Base-by-base conservation (phyloP, 2,329 filamentous ascomycete genomes). In the Raffaelea albimanens region DNA sequence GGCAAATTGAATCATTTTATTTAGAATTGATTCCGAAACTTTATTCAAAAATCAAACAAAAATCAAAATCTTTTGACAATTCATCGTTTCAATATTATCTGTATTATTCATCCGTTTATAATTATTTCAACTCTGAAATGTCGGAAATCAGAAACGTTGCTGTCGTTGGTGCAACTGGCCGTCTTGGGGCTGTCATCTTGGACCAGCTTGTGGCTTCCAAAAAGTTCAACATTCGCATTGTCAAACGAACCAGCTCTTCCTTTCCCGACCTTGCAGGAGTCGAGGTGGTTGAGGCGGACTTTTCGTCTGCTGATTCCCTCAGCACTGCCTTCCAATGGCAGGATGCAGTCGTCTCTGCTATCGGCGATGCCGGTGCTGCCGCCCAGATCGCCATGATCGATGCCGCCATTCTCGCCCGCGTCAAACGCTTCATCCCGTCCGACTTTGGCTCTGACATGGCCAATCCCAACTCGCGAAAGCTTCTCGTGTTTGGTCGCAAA, bases 261-360 rank as follows among this genome's bases (percentile, higher is more conserved):
- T 39, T 42, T 10, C 41, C 42, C 14, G 44, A 21, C 29, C 59
- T 63, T 41, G 64, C 64, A 39, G 63, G 63, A 5, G 47, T 40
- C 1, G 19, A 9, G 5, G 40, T 43, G 9, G 39, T 40, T 20
- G 31, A 66, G 9, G 66, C 67, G 21, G 64, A 76, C 55, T 72
- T 69, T 49, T 59, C 65, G 33, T 58, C 58, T 4, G 57, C 63
- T 5, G 45, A 59, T 1, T 66, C 67, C 29, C 62, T 77, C 4
- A 61, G 59, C 2, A 45, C 58, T 0, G 67, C 68, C 3, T 66
- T 78, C 45, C 52, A 64, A 41, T 69, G 68, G 43, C 68, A 75
- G 50, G 75, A 79, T 56, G 74, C 70, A 3, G 63, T 76, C 9
- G 52, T 78, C 36, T 72, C 69, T 8, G 62, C 71, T 1, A 64